Conservation (phyloP, 2,329 filamentous ascomycete species). For the Colletotrichum nymphaeae region DNA sequence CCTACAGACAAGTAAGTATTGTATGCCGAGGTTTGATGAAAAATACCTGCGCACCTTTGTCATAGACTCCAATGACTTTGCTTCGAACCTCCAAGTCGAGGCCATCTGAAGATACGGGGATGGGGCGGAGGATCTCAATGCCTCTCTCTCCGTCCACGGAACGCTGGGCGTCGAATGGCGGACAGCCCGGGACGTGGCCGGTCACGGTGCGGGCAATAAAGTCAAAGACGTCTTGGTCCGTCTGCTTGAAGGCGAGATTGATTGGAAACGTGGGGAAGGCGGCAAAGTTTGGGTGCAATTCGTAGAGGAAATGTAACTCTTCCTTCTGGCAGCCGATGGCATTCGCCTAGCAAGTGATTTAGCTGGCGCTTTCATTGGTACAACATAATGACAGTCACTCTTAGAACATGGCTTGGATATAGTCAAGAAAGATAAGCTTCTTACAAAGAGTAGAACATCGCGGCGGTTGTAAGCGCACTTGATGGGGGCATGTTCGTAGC, state of each 20-base stretch:
- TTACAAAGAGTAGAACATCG: conserved; percentile 54
- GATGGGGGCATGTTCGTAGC: conserved; percentile 49
- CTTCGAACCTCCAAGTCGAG: conserved; percentile 52
- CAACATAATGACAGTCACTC: no score
- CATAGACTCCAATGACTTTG: conserved; percentile 56
- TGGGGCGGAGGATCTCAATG: conserved; percentile 49
- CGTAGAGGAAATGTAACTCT: conserved; percentile 57
- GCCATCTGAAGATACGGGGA: conserved; percentile 50
- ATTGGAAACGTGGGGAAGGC: conserved; percentile 60
- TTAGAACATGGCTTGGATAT: no score
- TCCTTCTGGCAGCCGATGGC: conserved; percentile 51
- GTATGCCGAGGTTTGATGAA: not conserved
- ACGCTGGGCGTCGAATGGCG: conserved; percentile 52
- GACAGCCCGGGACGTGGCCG: conserved; percentile 49
- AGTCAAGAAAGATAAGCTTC: not conserved
- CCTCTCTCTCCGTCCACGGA: conserved; percentile 55
- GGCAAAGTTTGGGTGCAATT: conserved; percentile 55
- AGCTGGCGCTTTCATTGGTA: not conserved
- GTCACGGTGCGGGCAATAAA: conserved; percentile 50
- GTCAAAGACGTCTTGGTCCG: conserved; percentile 56
- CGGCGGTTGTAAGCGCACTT: conserved; percentile 55
- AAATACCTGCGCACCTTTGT: conserved; percentile 45
- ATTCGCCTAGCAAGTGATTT: conserved; percentile 43
- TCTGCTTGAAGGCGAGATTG: conserved; percentile 57
- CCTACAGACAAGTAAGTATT: conserved; percentile 34